These are phyloP conservation scores for Prunus fruticosa DNA, from an alignment of 306 rosid species.

Conservation along the genomic window DNA sequence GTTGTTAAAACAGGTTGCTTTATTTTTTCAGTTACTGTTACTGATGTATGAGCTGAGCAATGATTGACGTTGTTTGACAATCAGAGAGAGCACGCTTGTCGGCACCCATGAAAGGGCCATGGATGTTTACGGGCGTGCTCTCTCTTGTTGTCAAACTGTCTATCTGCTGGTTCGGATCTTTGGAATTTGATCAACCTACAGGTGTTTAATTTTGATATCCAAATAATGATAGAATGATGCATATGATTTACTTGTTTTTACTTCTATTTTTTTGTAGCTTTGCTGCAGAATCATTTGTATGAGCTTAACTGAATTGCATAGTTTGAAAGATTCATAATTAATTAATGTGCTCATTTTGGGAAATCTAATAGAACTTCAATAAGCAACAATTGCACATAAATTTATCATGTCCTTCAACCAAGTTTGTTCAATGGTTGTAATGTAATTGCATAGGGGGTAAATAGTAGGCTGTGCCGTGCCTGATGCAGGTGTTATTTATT, in stretches of 20 bases:
- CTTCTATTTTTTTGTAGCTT: neutral
- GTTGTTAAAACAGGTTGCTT: neutral
- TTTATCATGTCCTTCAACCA: neutral
- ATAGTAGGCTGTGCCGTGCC: neutral
- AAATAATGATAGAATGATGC: neutral
- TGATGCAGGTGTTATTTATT: no score
- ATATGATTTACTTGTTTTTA: neutral
- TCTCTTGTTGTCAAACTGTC: conserved; percentile 23
- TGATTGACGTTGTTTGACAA: conserved; percentile 15
- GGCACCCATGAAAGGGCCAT: conserved; percentile 11
- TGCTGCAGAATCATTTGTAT: neutral
- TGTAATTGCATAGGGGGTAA: neutral
- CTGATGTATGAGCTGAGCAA: neutral
- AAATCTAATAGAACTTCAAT: neutral
- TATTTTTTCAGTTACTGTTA: neutral
- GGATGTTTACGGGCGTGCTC: conserved; percentile 31
- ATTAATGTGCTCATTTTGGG: neutral
- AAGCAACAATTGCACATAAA: neutral
- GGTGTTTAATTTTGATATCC: neutral
- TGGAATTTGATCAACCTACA: neutral
- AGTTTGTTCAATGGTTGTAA: neutral
- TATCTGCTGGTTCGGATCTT: neutral
- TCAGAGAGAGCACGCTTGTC: conserved; percentile 39
- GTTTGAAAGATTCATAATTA: no score
- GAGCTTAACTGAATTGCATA: neutral